A percentile compares a stretch with the other conserved stretches of the same genome.
These are phyloP conservation scores for Seiridium cupressi DNA, from an alignment of 2,329 filamentous ascomycete genomes.

Conservation along the genomic window DNA sequence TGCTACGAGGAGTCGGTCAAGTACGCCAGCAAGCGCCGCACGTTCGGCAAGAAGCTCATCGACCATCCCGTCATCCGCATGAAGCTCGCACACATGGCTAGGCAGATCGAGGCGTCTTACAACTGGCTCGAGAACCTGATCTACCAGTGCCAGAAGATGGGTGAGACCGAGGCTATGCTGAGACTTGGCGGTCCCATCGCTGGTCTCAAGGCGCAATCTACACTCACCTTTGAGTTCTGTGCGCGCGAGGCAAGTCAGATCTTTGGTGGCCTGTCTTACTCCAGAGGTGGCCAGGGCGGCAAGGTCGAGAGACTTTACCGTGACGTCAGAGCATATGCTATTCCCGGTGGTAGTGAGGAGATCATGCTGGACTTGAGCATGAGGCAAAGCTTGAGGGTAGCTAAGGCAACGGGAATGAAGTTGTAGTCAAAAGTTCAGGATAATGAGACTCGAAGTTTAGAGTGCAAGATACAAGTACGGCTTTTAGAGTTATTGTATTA, in stretches of 20 bases:
- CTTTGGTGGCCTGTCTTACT: conserved; percentile 92
- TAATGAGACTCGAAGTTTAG: no score
- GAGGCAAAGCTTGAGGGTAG: conserved; percentile 83
- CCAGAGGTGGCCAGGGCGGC: conserved; percentile 86
- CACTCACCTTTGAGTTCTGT: conserved; percentile 95
- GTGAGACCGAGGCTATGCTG: conserved; percentile 92
- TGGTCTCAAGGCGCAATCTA: conserved; percentile 88
- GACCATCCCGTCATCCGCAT: conserved; percentile 96
- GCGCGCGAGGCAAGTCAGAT: conserved; percentile 96
- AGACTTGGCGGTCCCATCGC: conserved; percentile 94
- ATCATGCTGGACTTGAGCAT: conserved; percentile 99
- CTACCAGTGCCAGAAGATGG: conserved; percentile 91
- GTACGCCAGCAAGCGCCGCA: conserved; percentile 95
- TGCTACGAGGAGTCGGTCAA: conserved; percentile 97
- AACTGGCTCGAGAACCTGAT: conserved; percentile 95
- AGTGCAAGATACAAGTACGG: no score
- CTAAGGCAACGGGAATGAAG: conserved; percentile 94
- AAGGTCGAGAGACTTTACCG: conserved; percentile 95
- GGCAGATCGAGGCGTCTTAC: conserved; percentile 96
- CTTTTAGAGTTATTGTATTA: no score
- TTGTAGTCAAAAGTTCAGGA: conserved; percentile 50
- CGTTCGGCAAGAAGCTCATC: conserved; percentile 95
- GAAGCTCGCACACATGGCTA: conserved; percentile 97
- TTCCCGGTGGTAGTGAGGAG: conserved; percentile 94
- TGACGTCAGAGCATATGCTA: conserved; percentile 93